phyloP scores from a whole-genome alignment of 176 grass and related monocot genomes.

The Juncus effusus region DNA sequence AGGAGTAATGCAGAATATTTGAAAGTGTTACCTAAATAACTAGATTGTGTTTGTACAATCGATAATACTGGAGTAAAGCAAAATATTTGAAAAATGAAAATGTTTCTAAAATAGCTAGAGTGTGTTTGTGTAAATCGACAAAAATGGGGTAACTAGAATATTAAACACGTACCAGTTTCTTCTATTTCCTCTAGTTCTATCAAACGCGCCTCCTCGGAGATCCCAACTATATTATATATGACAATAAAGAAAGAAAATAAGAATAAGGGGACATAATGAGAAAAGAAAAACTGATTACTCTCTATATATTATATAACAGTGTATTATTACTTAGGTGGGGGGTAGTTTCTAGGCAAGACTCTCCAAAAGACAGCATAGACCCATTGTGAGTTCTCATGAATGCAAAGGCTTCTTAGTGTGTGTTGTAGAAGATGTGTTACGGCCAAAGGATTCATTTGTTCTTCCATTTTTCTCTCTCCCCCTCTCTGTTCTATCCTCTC shows the following conservation, averaged over 20 bases:
- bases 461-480: slow-evolving; percentile 47
- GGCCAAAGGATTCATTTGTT: slow-evolving; percentile 76
- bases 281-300: neutral
- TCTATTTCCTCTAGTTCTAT: slow-evolving; percentile 90
- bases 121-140: neutral
- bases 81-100: neutral
- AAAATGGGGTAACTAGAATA: neutral
- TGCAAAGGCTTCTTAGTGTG: slow-evolving; percentile 88
- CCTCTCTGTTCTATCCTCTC: slow-evolving; percentile 18
- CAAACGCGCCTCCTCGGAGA: slow-evolving; percentile 73
- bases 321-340: slow-evolving; percentile 53
- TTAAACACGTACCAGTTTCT: slow-evolving; percentile 69
- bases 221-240: slow-evolving; percentile 62
- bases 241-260: neutral
- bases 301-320: neutral
- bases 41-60: too few relatives aligned
- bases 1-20: too few relatives aligned
- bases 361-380: slow-evolving; percentile 93
- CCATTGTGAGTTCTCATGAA: slow-evolving; percentile 60
- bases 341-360: slow-evolving; percentile 83
- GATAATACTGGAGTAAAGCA: too few relatives aligned
- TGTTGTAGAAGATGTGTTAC: slow-evolving; percentile 88
- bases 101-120: neutral
- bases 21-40: neutral
- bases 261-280: neutral